Evolutionary conservation across 352 stramenopile species (phyloP), one percentile per base, ranked within the genome.

Genomic region (Globisporangium lucens): DNA sequence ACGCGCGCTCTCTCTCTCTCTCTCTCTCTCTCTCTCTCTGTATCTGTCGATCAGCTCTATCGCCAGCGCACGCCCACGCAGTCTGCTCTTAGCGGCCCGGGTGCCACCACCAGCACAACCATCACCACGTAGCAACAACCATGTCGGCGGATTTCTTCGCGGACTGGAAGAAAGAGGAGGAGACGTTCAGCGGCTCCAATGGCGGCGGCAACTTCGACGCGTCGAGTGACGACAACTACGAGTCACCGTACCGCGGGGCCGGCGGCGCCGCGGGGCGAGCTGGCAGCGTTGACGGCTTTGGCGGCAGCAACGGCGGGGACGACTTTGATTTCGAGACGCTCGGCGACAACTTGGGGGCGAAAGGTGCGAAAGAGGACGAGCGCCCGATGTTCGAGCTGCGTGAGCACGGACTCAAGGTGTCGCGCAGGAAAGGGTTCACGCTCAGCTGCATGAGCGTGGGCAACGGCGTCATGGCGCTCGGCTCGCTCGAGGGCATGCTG

Each of bases 131-230:
- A 33, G 68, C 36, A 46, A 56, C 51, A 10, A 78, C 17, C 66
- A 96, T 96, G 88, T 96, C 88, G 67, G 85, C 86, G 66, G 88
- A 96, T 79, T 78, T 96, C 56, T 96, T 96, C 71, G 88, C 88
- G 43, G 88, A 96, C 75, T 96, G 88, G 88, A 85, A 91, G 77
- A 91, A 92, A 43, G 88, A 96, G 66, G 81, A 93, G 74, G 77
- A 83, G 67, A 62, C 57, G 29, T 74, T 69, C 22, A 65, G 67
- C 27, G 60, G 63, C 57, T 56, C 65, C 46, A 63, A 57, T 30
- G 66, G 72, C 51, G 68, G 67, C 57, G 65, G 59, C 53, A 56
- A 59, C 27, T 59, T 38, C 41, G 35, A 64, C 62, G 57, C 56
- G 49, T 63, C 61, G 9, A 36, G 55, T 56, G 66, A 72, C 52